Evolutionary conservation across 495 filamentous ascomycete genomes (phyloP).

Genomic region (Aspergillus ellipticus): DNA sequence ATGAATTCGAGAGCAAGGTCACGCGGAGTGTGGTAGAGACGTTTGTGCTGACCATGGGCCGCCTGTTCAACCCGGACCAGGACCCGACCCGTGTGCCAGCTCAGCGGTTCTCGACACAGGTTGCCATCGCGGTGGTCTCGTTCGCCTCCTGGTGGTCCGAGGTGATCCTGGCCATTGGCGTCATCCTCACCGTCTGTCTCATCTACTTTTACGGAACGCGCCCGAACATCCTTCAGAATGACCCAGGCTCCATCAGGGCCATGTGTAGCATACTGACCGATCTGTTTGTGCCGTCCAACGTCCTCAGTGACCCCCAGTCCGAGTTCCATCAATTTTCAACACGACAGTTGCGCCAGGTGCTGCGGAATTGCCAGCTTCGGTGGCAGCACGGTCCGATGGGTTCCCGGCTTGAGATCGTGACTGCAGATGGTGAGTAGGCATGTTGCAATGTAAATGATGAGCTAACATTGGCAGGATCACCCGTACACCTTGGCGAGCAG

Average conservation of each 20-base stretch:
- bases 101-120: constrained; percentile 22
- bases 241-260: constrained; percentile 39
- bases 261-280: constrained; percentile 43
- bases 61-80: constrained; percentile 34
- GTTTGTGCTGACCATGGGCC: constrained; percentile 34
- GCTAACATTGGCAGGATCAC: constrained; percentile 23
- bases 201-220: constrained; percentile 31
- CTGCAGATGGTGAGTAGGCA: constrained; percentile 26
- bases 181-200: constrained; percentile 25
- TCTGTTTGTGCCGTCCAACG: constrained; percentile 29
- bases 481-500: constrained; percentile 23
- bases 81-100: constrained; percentile 23
- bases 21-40: constrained; percentile 31
- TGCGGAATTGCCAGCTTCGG: constrained; percentile 29
- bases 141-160: constrained; percentile 34
- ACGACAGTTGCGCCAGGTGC: constrained; percentile 31
- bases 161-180: constrained; percentile 26
- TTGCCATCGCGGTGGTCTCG: constrained; percentile 32
- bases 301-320: constrained; percentile 26
- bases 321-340: constrained; percentile 42
- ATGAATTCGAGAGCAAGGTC: constrained; percentile 31
- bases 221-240: constrained; percentile 34
- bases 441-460: neutral
- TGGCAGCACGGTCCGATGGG: constrained; percentile 33
- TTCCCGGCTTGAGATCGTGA: constrained; percentile 33